Base-by-base conservation (phyloP, 352 stramenopile genomes). In the Globisporangium splendens region DNA sequence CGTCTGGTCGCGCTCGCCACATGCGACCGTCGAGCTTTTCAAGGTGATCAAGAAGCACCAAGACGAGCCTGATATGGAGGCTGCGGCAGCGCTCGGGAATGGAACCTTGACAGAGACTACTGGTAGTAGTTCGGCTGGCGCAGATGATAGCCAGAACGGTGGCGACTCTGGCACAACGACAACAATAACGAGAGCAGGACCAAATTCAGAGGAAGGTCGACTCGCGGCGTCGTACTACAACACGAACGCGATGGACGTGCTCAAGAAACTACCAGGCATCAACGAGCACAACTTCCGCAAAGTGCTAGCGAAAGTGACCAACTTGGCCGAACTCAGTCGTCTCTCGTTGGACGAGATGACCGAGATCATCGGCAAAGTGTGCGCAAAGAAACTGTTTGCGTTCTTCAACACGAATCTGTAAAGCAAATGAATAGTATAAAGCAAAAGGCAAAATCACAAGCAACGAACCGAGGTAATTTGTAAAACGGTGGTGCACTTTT, bases 221-320 rank as follows among this genome's bases (percentile, higher is more conserved):
- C 57, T 88, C 13, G 79, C 86, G 57, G 73, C 28, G 60, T 81
- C 55, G 63, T 89, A 61, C 69, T 96, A 86, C 59, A 98, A 98
- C 66, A 88, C 93, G 28, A 90, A 78, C 51, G 92, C 95, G 13
- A 79, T 97, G 60, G 90, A 98, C 50, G 89, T 99, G 61, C 73
- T 99, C 17, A 86, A 98, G 49, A 88, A 96, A 54, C 75, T 99
- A 46, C 97, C 97, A 3, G 97, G 97, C n/a, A 90, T 99, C 59
- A 99, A 87, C 54, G 79, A 95, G 42, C 76, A 97, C 62, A 98
- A 98, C 73, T 95, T 85, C 59, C 72, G 88, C 28, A 84, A 85
- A 38, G 70, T 98, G 18, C 54, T 95, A 13, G 60, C 65, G 15
- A 78, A 73, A 14, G 83, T 94, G 50, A 67, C 76, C 43, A 92